Evolutionary conservation across 306 rosid genomes (phyloP).

Genomic region (Amphicarpaea edgeworthii): DNA sequence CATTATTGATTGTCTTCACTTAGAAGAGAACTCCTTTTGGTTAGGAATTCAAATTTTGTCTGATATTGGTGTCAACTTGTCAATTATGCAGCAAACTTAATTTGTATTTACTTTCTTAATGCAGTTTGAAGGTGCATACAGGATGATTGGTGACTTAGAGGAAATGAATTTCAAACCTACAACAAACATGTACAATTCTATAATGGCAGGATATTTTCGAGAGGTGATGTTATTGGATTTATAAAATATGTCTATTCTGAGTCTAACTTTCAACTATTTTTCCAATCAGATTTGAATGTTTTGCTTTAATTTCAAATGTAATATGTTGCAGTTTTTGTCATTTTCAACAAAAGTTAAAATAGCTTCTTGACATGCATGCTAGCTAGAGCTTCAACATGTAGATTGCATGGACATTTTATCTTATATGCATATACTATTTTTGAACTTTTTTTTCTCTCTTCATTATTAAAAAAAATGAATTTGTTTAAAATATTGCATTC

Average conservation of each 20-base stretch:
- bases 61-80: neutral
- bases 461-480: slow-evolving; percentile 11
- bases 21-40: neutral
- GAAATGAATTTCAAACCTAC: slow-evolving; percentile 61
- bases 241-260: slow-evolving; percentile 12
- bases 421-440: slow-evolving; percentile 21
- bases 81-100: slow-evolving; percentile 10
- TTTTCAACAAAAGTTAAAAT: slow-evolving; percentile 26
- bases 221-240: slow-evolving; percentile 66
- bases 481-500: slow-evolving; percentile 25
- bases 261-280: slow-evolving; percentile 35
- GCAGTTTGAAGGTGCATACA: slow-evolving; percentile 78
- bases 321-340: slow-evolving; percentile 2
- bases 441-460: neutral
- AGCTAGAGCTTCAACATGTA: neutral
- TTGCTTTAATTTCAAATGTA: slow-evolving; percentile 36
- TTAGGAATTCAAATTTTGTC: neutral
- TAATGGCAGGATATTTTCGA: slow-evolving; percentile 89
- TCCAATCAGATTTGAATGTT: slow-evolving; percentile 26
- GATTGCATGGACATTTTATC: slow-evolving; percentile 27
- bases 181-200: slow-evolving; percentile 72
- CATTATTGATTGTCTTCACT: neutral
- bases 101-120: slow-evolving; percentile 39
- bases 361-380: slow-evolving; percentile 19
- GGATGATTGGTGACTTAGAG: slow-evolving; percentile 62